These are phyloP conservation scores for Cercospora sesami DNA, from an alignment of 2,329 filamentous ascomycete genomes.

Conservation along the genomic window DNA sequence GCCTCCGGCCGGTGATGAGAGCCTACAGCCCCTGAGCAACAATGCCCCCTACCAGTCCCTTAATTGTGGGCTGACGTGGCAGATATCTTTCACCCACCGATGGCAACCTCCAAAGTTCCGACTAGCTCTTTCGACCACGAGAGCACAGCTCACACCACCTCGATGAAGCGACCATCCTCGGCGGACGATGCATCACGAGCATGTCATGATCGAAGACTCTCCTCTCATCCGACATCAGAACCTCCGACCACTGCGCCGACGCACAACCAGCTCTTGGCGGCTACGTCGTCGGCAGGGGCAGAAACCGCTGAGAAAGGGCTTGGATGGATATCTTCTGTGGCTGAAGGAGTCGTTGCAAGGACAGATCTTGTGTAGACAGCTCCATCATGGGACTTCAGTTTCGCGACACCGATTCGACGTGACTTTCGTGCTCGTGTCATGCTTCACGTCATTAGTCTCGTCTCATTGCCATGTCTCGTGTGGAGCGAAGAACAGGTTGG, in stretches of 20 bases:
- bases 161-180: not conserved
- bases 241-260: not conserved
- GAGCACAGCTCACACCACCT: not conserved
- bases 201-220: not conserved
- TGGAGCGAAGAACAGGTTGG: not conserved
- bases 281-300: not conserved
- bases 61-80: not conserved
- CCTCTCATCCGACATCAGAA: not conserved
- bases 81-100: not conserved
- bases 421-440: not conserved
- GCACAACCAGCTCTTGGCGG: not conserved
- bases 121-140: not conserved
- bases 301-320: not conserved
- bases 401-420: not conserved
- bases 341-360: not conserved
- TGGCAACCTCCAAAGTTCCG: not conserved
- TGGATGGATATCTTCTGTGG: not conserved
- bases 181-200: not conserved
- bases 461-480: not conserved
- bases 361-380: not conserved
- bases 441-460: not conserved
- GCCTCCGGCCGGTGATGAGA: too few species aligned
- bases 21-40: too few species aligned
- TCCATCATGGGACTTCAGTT: too few species aligned
- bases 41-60: too few species aligned